phyloP scores from a whole-genome alignment of 2,329 filamentous ascomycete species.

The Ceratocystis cubensis region DNA sequence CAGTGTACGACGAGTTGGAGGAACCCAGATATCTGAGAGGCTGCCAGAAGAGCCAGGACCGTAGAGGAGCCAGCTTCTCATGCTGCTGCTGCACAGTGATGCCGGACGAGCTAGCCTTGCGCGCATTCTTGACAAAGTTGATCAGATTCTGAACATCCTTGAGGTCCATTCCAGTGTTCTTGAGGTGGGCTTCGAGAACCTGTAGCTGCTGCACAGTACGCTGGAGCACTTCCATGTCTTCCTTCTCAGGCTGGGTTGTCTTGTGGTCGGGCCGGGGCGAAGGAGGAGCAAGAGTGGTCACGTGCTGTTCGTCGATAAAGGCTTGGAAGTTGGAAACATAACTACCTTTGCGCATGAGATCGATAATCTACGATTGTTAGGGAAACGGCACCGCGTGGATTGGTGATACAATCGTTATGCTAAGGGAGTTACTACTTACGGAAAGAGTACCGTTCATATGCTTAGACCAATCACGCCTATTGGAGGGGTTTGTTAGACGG shows the following conservation, averaged over 20 bases:
- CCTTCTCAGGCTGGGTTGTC: conserved; percentile 51
- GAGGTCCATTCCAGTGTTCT: conserved; percentile 55
- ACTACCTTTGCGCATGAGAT: conserved; percentile 56
- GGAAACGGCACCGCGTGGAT: background rate
- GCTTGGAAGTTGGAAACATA: conserved; percentile 77
- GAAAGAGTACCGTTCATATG: conserved; percentile 84
- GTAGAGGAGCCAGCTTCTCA: conserved; percentile 72
- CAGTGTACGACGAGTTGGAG: conserved; percentile 60
- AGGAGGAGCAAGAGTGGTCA: conserved; percentile 36
- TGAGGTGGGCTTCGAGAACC: conserved; percentile 54
- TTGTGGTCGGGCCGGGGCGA: conserved; percentile 50
- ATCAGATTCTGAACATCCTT: conserved; percentile 57
- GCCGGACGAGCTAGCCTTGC: conserved; percentile 48
- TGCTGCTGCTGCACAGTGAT: conserved; percentile 64
- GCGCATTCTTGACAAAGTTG: conserved; percentile 58
- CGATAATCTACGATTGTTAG: conserved; percentile 52
- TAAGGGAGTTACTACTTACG: conserved; percentile 43
- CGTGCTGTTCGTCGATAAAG: conserved; percentile 66
- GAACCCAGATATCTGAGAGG: conserved; percentile 73
- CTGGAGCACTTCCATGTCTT: conserved; percentile 57
- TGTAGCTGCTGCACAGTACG: conserved; percentile 54
- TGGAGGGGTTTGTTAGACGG: conserved; percentile 27
- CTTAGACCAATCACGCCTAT: conserved; percentile 82
- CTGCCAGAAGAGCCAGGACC: conserved; percentile 93
- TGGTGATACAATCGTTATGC: background rate